A percentile compares a stretch with the other conserved stretches of the same genome.
phyloP scores from a whole-genome alignment of 2,329 filamentous ascomycete genomes.

The Clarireedia homoeocarpa region DNA sequence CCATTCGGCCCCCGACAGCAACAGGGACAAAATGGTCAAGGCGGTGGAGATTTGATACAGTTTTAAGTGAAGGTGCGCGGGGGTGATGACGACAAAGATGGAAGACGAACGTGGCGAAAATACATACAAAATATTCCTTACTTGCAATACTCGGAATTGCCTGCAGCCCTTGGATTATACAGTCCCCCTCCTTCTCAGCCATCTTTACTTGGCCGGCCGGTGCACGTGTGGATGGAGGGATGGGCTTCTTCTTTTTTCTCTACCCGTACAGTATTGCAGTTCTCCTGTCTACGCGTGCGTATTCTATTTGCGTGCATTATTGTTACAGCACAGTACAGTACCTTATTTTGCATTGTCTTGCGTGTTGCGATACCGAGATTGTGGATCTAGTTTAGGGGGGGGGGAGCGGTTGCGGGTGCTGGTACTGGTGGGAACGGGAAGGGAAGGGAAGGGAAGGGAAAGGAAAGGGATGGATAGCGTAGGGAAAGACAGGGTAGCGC shows the following conservation, averaged over 20 bases:
- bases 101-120: neutral
- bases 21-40: constrained; percentile 37
- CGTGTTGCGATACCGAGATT: neutral
- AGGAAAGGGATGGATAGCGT: neutral
- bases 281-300: too few relatives aligned
- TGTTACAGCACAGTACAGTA: too few relatives aligned
- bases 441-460: neutral
- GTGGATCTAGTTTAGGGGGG: neutral
- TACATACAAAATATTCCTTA: neutral
- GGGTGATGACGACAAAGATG: neutral
- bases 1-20: constrained; percentile 48
- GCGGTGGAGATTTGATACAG: constrained; percentile 28
- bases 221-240: too few relatives aligned
- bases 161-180: too few relatives aligned
- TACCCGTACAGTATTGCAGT: too few relatives aligned
- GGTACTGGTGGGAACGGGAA: neutral
- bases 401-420: neutral
- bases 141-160: too few relatives aligned
- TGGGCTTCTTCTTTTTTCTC: too few relatives aligned
- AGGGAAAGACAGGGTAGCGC: neutral
- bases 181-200: too few relatives aligned
- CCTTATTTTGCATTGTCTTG: too few relatives aligned
- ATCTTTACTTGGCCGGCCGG: too few relatives aligned
- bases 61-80: constrained; percentile 17
- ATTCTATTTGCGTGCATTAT: too few relatives aligned